A percentile compares a stretch with the other conserved stretches of the same genome.
These are phyloP conservation scores for Crepidotus variabilis DNA, from an alignment of 768 basidiomycete genomes.

Conservation along the genomic window DNA sequence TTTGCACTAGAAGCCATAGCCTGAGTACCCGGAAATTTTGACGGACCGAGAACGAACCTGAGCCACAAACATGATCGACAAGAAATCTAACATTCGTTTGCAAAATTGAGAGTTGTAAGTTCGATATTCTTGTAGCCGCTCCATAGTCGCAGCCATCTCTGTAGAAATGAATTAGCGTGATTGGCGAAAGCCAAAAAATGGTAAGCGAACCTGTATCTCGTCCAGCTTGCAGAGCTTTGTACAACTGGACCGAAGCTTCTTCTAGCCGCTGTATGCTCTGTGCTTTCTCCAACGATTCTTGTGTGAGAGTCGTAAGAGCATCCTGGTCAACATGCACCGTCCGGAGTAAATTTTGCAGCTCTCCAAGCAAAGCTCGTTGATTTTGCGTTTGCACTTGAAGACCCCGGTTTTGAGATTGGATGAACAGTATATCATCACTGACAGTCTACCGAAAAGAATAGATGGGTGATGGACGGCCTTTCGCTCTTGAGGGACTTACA, in stretches of 20 bases:
- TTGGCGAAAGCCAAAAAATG: not conserved
- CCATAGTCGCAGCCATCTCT: constrained; percentile 99
- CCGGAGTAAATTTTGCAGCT: constrained; percentile 86
- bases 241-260: constrained; percentile 80
- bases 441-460: constrained; percentile 59
- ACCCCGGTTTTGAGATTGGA: constrained; percentile 95
- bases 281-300: constrained; percentile 84
- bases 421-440: constrained; percentile 90
- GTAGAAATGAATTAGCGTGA: constrained; percentile 1
- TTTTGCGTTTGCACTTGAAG: constrained; percentile 98
- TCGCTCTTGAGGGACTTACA: constrained; percentile 40
- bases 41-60: constrained; percentile 50
- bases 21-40: not conserved
- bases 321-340: constrained; percentile 90
- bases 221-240: constrained; percentile 90
- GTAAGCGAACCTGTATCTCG: constrained; percentile 70
- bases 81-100: constrained; percentile 85
- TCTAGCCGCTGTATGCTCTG: constrained; percentile 77
- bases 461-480: not conserved
- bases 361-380: constrained; percentile 77
- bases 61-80: constrained; percentile 87
- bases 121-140: constrained; percentile 84
- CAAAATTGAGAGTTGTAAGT: constrained; percentile 91
- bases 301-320: constrained; percentile 71
- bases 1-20: constrained; percentile 57